A percentile compares a stretch with the other conserved stretches of the same genome.
Conservation (phyloP, 148 eudicot species). For the Vaccinium myrtillus region DNA sequence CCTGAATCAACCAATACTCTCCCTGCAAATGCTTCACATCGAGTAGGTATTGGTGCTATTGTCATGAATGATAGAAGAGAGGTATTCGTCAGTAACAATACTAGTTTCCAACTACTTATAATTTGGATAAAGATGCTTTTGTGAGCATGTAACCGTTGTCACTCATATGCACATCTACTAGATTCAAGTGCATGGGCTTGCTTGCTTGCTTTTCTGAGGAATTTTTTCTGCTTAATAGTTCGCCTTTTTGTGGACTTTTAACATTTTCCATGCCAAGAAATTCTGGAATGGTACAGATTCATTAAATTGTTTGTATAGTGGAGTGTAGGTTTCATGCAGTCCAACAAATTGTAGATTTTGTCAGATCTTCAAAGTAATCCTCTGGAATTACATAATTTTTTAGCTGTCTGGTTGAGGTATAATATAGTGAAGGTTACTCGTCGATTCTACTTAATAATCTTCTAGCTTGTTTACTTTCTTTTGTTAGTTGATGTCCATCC, state of each 20-base stretch:
- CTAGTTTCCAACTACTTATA: neutral
- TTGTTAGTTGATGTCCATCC: neutral
- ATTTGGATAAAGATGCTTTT: neutral
- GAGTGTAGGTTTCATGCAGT: neutral
- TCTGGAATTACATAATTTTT: neutral
- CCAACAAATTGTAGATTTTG: neutral
- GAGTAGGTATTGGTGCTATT: conserved; percentile 72
- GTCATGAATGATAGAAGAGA: conserved; percentile 68
- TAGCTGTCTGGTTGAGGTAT: neutral
- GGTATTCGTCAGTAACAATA: conserved; percentile 33
- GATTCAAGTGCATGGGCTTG: neutral
- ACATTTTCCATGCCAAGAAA: neutral
- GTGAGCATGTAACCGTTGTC: neutral
- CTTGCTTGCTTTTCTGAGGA: neutral
- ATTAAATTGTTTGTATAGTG: no score
- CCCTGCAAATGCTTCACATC: conserved; percentile 81
- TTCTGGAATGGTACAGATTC: neutral
- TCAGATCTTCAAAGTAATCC: neutral
- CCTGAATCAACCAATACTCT: conserved; percentile 58
- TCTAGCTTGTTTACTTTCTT: neutral
- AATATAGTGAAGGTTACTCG: neutral
- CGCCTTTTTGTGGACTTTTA: neutral
- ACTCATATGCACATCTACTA: neutral
- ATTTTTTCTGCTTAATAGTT: neutral
- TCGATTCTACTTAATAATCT: neutral